phyloP scores from a whole-genome alignment of 768 basidiomycete genomes.

The Leccinellum albellum region DNA sequence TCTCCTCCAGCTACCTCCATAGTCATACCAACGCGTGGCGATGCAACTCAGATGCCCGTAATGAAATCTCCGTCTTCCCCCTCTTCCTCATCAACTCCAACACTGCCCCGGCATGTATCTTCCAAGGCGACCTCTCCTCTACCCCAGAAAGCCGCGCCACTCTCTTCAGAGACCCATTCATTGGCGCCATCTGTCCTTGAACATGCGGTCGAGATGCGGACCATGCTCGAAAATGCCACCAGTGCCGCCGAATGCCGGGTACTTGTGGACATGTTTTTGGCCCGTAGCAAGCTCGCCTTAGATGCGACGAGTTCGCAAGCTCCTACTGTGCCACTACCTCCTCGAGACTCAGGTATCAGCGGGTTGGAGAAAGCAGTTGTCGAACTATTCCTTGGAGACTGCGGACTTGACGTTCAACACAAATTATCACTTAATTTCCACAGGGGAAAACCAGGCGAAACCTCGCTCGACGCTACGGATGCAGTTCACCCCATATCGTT shows the following conservation, averaged over 20 bases:
- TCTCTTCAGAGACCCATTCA: constrained; percentile 15
- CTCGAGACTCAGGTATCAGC: constrained; percentile 27
- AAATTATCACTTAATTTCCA: neutral
- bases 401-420: constrained; percentile 1
- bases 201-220: constrained; percentile 63
- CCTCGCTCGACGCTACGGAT: neutral
- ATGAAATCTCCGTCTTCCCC: neutral
- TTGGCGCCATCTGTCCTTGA: constrained; percentile 34
- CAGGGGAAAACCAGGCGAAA: constrained; percentile 2
- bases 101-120: constrained; percentile 10
- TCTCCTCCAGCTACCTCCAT: constrained; percentile 4
- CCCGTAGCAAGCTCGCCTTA: constrained; percentile 47
- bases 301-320: constrained; percentile 29
- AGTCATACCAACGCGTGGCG: constrained; percentile 1
- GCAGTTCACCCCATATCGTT: neutral
- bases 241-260: constrained; percentile 81
- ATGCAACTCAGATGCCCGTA: neutral
- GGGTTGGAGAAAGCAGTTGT: constrained; percentile 49
- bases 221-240: constrained; percentile 62
- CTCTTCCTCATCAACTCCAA: constrained; percentile 3
- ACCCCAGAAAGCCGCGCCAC: constrained; percentile 6
- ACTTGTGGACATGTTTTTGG: constrained; percentile 78
- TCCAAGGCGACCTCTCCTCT: constrained; percentile 9
- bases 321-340: constrained; percentile 33
- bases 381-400: constrained; percentile 40